phyloP scores from a whole-genome alignment of 768 basidiomycete genomes.

The Russula brevipes region DNA sequence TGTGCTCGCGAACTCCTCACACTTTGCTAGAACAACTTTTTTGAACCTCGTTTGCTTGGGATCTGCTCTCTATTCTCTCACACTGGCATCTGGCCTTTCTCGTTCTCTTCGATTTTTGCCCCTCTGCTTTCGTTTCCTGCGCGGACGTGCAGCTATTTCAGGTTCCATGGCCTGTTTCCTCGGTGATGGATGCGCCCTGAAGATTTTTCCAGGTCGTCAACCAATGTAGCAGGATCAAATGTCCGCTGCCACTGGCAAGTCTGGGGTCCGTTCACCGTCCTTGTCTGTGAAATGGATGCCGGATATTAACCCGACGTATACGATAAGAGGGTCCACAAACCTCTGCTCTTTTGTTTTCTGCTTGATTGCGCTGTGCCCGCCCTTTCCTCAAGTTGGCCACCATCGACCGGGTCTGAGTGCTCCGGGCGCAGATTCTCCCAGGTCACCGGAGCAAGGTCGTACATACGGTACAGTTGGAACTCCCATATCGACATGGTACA shows the following conservation, averaged over 20 bases:
- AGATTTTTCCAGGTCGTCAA: neutral
- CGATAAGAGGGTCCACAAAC: neutral
- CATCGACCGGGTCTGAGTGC: conserved; percentile 6
- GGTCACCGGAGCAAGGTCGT: conserved; percentile 60
- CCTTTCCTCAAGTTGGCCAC: neutral
- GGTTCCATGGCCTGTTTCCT: neutral
- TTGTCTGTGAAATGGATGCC: neutral
- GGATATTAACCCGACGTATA: neutral
- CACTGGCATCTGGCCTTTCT: neutral
- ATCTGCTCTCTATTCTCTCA: too few species aligned
- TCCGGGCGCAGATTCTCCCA: conserved; percentile 39
- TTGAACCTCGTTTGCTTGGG: too few species aligned
- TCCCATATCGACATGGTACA: too few species aligned
- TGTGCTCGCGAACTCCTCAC: too few species aligned
- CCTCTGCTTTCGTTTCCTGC: neutral
- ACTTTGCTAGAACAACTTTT: too few species aligned
- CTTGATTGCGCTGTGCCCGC: neutral
- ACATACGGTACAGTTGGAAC: conserved; percentile 75
- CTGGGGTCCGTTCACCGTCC: neutral
- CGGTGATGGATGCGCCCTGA: neutral
- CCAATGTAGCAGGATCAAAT: neutral
- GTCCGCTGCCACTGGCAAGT: neutral
- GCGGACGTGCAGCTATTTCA: neutral
- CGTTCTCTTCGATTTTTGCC: neutral
- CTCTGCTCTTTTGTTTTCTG: neutral